Evolutionary conservation across 2,329 filamentous ascomycete genomes (phyloP).

Genomic region (Rhytidhysteron rufulum): DNA sequence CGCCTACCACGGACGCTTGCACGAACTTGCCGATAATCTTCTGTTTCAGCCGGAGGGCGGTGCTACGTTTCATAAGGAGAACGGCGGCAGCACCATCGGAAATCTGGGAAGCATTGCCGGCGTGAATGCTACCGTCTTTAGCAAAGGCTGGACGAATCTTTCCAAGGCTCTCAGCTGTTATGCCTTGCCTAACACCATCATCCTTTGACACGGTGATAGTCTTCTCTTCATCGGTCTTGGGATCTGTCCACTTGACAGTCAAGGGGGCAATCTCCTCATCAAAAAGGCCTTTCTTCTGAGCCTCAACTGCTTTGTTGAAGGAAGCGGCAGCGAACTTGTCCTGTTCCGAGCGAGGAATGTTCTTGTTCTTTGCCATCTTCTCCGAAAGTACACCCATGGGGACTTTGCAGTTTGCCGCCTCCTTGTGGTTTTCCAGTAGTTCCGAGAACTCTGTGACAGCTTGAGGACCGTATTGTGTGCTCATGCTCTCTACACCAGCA

Average conservation of each 20-base stretch:
- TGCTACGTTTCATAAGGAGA: conserved; percentile 90
- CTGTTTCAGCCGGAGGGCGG: conserved; percentile 83
- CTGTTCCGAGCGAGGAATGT: conserved; percentile 68
- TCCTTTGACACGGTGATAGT: conserved; percentile 79
- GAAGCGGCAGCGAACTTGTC: conserved; percentile 92
- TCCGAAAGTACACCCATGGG: conserved; percentile 94
- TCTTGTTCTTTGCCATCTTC: conserved; percentile 85
- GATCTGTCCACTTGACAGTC: conserved; percentile 82
- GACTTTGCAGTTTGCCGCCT: conserved; percentile 94
- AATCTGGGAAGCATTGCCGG: conserved; percentile 92
- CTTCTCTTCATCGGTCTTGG: conserved; percentile 82
- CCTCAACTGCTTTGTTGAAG: conserved; percentile 83
- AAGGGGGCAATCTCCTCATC: conserved; percentile 86
- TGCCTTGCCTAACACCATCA: conserved; percentile 80
- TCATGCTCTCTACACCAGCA: conserved; percentile 97
- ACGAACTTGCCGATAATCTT: conserved; percentile 91
- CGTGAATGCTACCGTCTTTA: conserved; percentile 90
- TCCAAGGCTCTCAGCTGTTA: conserved; percentile 80
- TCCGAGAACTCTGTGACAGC: conserved; percentile 94
- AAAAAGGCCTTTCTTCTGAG: conserved; percentile 86
- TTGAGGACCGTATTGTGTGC: conserved; percentile 76
- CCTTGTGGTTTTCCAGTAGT: conserved; percentile 72
- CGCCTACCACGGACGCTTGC: conserved; percentile 77
- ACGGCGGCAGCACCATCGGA: conserved; percentile 92
- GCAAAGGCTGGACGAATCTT: conserved; percentile 91